Base-by-base conservation (phyloP, 2,329 filamentous ascomycete species). In the Penicillium thymicola region DNA sequence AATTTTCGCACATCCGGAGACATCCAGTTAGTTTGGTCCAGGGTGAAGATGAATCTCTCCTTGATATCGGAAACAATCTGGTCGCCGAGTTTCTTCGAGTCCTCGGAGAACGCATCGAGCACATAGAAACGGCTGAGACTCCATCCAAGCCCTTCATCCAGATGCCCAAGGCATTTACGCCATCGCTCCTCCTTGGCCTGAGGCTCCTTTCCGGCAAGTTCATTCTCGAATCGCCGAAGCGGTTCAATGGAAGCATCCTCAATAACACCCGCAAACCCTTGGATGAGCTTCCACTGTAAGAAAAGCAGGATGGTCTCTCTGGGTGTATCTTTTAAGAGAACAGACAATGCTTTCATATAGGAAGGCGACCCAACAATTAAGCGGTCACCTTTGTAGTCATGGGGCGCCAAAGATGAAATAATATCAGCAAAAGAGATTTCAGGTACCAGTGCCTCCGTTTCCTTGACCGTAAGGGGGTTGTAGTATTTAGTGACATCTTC, bases 21-120 rank as follows among this genome's bases (percentile, higher is more conserved):
- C 81, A 89, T 88, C 87, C 87, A 90, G 16, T 79, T 73, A 0
- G 84, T 82, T 3, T 75, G 72, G 36, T 81, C 77, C 44, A 89
- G 74, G 57, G 83, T 87, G 55, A 82, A 80, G 3, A 82, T 80
- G 64, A 90, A 90, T 21, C 84, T 80, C 16, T 81, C 77, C 70
- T 88, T 89, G 68, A 91, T 87, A 61, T 89, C 85, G 10, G 82
- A 81, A n/a, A 90, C 82, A 62, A 92, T 85, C 52, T 85, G 80
- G 56, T 89, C 85, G 16, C 86, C 86, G 44, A 89, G 82, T 4
- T 82, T 74, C 67, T 89, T 88, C 0, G 86, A 85, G 21, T 84
- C 81, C 13, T 85, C 80, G 0, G 85, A 84, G 65, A 90, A 90
- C 1, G 86, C 81, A 47, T 84, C 83, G 59, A 89, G 82, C 2